Base-by-base conservation (phyloP, 768 basidiomycete genomes). In the Termitomyces sp. region DNA sequence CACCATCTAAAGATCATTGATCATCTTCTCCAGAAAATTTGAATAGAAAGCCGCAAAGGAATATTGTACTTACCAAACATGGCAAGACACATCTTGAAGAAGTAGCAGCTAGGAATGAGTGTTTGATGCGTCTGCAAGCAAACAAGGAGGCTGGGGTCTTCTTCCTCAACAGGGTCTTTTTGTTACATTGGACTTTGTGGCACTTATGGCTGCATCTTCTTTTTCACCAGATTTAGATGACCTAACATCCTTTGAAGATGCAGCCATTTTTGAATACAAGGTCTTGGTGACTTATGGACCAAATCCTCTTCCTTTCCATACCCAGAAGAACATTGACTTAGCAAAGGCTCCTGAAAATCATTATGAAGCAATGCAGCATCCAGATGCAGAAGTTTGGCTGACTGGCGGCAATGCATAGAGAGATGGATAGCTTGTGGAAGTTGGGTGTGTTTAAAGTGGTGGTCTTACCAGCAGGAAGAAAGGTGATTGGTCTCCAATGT, bases 401-500 rank as follows among this genome's bases (percentile, higher is more conserved):
- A 68, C 16, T 46, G 0, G 63, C 43, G 0, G 70, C 68, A 0
- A 67, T 68, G 62, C n/a, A 57, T 3, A 50, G 60, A 4, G 68
- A 73, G 43, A 16, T 64, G 4, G 53, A 56, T 1, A 61, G 62
- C 18, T 38, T 68, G 0, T 7, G 46, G 1, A 52, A 60, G 3
- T 56, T 61, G 42, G 63, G 64, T 1, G 68, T 73, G 0, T 76
- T 72, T 56, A 60, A 65, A 31, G 58, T 56, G 0, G 53, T 57
- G 0, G 32, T 35, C 1, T 55, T 68, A 1, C 74, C 73, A 1
- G 18, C 38, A 18, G 69, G 62, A 20, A 53, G 61, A 0, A 68
- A 65, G 31, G 56, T 68, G 0, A 68, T 78, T 22, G 64, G 63
- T 0, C 55, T 63, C 6, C 52, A 53, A 7, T 76, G 75, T 73